Evolutionary conservation across 768 basidiomycete species (phyloP), one percentile per base, ranked within the genome.

Genomic region (Termitomyces eurrhizus): DNA sequence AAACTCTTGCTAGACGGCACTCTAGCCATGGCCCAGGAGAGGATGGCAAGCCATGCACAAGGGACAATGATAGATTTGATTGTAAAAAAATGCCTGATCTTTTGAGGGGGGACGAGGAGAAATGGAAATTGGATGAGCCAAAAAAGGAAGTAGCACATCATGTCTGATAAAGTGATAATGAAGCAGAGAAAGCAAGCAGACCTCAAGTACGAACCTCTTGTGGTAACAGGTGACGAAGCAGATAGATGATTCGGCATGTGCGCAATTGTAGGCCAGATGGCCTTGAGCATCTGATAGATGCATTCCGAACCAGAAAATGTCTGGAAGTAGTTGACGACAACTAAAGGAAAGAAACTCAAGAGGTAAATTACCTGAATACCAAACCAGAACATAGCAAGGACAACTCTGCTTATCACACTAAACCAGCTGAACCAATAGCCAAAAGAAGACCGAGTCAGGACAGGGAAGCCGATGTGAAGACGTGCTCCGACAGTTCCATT

Each of bases 341-440:
- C 45, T 4, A 6, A 52, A 44, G 42, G n/a, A 4, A 44, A 44
- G 9, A 49, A 11, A 35, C 26, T 6, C 8, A 18, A 3, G 46
- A 59, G 42, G 49, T 63, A n/a, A 41, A 42, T 21, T 52, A 84
- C 86, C 78, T 88, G 88, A n/a, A 90, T 81, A 7, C 85, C 85
- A 62, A 90, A 90, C 90, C 92, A 94, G 71, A 93, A 90, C 80
- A 92, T 83, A 41, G 89, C 80, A 24, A 94, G 81, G 24, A 92
- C 74, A 44, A 87, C 81, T 21, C 92, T 83, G 64, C 89, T 91
- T 60, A 93, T 70, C 51, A 95, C 89, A 60, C 84, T 86, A 71
- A 93, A 93, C 73, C 92, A 94, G 68, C 90, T 90, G 66, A 94
- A 83, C 85, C 89, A 94, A 75, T 93, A 94, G 2, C 93, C 93